Base-by-base conservation (phyloP, 768 basidiomycete species). In the Termitomyces sp. region DNA sequence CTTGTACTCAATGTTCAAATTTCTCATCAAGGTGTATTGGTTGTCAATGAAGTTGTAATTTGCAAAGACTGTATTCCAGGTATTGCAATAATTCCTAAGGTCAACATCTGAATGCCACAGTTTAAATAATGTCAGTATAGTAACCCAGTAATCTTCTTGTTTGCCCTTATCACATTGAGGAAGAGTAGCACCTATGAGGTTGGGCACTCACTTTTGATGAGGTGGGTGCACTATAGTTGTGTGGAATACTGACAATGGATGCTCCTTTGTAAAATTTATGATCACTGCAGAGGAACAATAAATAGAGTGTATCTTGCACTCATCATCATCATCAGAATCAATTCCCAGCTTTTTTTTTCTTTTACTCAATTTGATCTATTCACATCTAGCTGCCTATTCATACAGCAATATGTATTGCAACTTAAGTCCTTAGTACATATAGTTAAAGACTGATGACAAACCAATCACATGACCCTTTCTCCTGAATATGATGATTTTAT, bases 1-100 rank as follows among this genome's bases (percentile, higher is more conserved):
- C 21, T 55, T 44, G 28, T 55, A 55, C 6, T 45, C 12, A 0
- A 55, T 55, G 30, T 55, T 48, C 54, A 55, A 48, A 41, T 55
- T 55, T 7, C n/a, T 47, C 46, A 55, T 55, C 6, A 55, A n/a
- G n/a, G 15, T 26, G 8, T 40, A 5, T 10, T 55, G 54, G 11
- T 35, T 14, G 11, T 48, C 21, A 23, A 21, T 40, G 37, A 48
- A 55, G 2, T 40, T 8, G 26, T 49, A 12, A n/a, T 3, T 6
- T 2, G 21, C 11, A 19, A 48, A 48, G 5, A 26, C 14, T 28
- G 38, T 6, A 11, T 30, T 21, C 54, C 54, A 55, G 15, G 9
- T 12, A 1, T 51, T n/a, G 3, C 28, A 5, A 3, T 5, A 5
- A 1, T 41, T 26, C 14, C 49, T 50, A 0, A 56, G 33, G 30